Evolutionary conservation across 163 green algal species (phyloP).

Genomic region (Chlorella variabilis): DNA sequence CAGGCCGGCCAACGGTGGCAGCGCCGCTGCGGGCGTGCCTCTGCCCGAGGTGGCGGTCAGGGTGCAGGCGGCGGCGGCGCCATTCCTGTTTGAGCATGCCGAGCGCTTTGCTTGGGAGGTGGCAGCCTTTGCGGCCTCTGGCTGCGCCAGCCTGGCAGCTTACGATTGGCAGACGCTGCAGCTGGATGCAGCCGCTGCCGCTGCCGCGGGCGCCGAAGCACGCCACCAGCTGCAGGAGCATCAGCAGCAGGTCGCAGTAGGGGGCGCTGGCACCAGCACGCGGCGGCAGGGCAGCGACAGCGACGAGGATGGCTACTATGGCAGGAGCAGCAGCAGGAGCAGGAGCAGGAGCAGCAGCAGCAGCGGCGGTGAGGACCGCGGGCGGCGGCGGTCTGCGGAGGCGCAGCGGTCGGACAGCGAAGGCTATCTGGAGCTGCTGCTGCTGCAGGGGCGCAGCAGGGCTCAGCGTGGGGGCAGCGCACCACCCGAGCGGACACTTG

Average conservation of each 20-base stretch:
- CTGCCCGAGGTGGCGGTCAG: background rate
- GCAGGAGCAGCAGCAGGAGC: too few relatives aligned
- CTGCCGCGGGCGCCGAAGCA: background rate
- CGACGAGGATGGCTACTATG: background rate
- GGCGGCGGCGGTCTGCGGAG: background rate
- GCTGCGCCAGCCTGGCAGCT: background rate
- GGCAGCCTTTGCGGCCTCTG: conserved; percentile 22
- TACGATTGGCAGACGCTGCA: conserved; percentile 7
- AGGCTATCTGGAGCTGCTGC: conserved; percentile 24
- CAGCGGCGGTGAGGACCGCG: background rate
- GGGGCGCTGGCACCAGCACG: too few relatives aligned
- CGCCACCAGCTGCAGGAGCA: conserved; percentile 8
- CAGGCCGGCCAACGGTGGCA: background rate
- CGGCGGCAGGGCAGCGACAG: background rate
- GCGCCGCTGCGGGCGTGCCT: background rate
- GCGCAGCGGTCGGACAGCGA: conserved; percentile 31
- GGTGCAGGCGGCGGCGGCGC: background rate
- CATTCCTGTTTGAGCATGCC: conserved; percentile 32
- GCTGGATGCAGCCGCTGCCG: background rate
- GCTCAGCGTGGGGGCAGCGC: background rate
- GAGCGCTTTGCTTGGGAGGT: conserved; percentile 35
- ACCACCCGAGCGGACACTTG: background rate
- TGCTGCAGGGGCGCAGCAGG: background rate
- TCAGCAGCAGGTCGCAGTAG: conserved; percentile 5
- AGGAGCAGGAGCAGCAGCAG: background rate